Evolutionary conservation across 768 basidiomycete species (phyloP).

Genomic region (Naematelia encephala): DNA sequence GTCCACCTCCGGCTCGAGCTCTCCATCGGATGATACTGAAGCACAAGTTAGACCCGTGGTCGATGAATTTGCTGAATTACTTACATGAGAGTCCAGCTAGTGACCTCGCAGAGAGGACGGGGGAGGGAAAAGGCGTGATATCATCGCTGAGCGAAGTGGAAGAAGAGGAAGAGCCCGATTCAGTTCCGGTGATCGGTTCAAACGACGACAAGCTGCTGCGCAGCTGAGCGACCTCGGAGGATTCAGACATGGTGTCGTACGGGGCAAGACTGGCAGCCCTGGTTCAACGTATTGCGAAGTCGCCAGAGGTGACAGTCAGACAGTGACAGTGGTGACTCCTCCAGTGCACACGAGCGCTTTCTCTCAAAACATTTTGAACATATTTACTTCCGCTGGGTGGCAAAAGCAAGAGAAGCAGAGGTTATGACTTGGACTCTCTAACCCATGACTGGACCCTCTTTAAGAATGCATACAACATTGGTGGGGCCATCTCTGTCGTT

Average conservation of each 20-base stretch:
- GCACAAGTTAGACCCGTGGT: background rate
- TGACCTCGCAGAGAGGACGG: slow-evolving; percentile 18
- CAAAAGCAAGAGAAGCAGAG: background rate
- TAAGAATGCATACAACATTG: background rate
- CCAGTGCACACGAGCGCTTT: too few species aligned
- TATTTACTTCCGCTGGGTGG: background rate
- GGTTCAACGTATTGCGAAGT: too few species aligned
- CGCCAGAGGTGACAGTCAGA: background rate
- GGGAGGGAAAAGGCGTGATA: slow-evolving; percentile 37
- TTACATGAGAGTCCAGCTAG: slow-evolving; percentile 29
- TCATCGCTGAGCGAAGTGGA: slow-evolving; percentile 18
- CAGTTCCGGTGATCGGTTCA: slow-evolving; percentile 22
- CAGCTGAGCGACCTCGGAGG: background rate
- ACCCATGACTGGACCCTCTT: too few species aligned
- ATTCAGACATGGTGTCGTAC: background rate
- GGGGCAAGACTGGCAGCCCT: background rate
- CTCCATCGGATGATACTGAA: slow-evolving; percentile 40
- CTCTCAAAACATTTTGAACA: too few species aligned
- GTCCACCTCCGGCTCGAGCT: slow-evolving; percentile 40
- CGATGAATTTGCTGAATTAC: slow-evolving; percentile 3
- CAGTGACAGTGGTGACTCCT: background rate
- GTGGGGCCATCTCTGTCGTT: background rate
- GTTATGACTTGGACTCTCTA: background rate
- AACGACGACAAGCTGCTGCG: background rate
- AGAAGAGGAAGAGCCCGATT: slow-evolving; percentile 22